phyloP scores from a whole-genome alignment of 2,329 filamentous ascomycete species.

The Cordyceps cicadae region DNA sequence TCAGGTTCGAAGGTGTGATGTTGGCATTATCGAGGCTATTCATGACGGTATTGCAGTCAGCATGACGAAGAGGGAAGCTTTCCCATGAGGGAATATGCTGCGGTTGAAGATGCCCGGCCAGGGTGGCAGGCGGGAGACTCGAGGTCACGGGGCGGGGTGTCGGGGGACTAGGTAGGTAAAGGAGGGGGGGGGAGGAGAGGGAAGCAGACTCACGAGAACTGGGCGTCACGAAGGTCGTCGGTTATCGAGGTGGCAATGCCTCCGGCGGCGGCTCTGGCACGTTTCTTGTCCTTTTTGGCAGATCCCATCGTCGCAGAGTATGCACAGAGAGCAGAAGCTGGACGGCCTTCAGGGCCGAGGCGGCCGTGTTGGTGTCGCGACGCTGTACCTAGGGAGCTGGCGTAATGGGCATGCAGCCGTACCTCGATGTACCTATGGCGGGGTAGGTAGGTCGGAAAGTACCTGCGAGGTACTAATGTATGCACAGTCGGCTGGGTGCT shows the following conservation, averaged over 20 bases:
- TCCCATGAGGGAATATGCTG: neutral
- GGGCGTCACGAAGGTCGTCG: slow-evolving; percentile 39
- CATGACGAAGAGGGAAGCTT: neutral
- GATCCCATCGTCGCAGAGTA: slow-evolving; percentile 14
- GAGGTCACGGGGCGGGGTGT: slow-evolving; percentile 16
- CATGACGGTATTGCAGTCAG: slow-evolving; percentile 6
- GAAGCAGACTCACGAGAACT: slow-evolving; percentile 42
- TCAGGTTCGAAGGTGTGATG: slow-evolving; percentile 24
- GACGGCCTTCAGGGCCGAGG: neutral
- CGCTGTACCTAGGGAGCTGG: slow-evolving; percentile 1
- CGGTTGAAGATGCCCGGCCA: neutral
- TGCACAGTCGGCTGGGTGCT: neutral
- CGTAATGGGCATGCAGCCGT: slow-evolving; percentile 30
- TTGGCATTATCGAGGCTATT: slow-evolving; percentile 25
- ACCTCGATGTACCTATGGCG: slow-evolving; percentile 11
- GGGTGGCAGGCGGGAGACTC: slow-evolving; percentile 11
- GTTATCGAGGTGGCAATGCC: slow-evolving; percentile 46
- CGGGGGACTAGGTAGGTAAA: slow-evolving; percentile 12
- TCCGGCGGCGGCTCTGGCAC: slow-evolving; percentile 44
- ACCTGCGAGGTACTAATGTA: too few relatives aligned
- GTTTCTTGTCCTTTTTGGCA: slow-evolving; percentile 45
- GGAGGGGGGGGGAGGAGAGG: slow-evolving; percentile 21
- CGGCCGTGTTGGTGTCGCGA: slow-evolving; percentile 3
- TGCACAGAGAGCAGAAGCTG: slow-evolving; percentile 12
- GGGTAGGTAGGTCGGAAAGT: neutral